phyloP scores from a whole-genome alignment of 176 grass and related monocot species.

The maize (Zea mays) region Zm-B73-REFERENCE-NAM-5.0 NC_050105.1:4408501-4409000 shows the following conservation, averaged over 20 bases:
- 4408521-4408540: constrained; percentile 95
- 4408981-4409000: background rate
- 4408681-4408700: constrained; percentile 92
- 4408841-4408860: constrained; percentile 5
- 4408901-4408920: background rate
- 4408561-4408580: constrained; percentile 91
- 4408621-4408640: constrained; percentile 51
- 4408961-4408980: constrained; percentile 12
- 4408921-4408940: background rate
- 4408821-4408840: background rate
- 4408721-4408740: constrained; percentile 62
- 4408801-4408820: constrained; percentile 94
- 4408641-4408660: constrained; percentile 68
- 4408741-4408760: constrained; percentile 63
- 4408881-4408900: background rate
- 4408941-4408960: constrained; percentile 7
- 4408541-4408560: constrained; percentile 64
- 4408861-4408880: background rate
- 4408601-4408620: constrained; percentile 69
- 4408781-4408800: constrained; percentile 69
- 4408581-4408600: constrained; percentile 70
- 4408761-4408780: constrained; percentile 64
- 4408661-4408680: constrained; percentile 66
- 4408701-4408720: constrained; percentile 71
- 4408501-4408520: constrained; percentile 93